Evolutionary conservation across 371 early-diverging fungal genomes (phyloP), one percentile per base, ranked within the genome.

Genomic region (Mortierella sp.): DNA sequence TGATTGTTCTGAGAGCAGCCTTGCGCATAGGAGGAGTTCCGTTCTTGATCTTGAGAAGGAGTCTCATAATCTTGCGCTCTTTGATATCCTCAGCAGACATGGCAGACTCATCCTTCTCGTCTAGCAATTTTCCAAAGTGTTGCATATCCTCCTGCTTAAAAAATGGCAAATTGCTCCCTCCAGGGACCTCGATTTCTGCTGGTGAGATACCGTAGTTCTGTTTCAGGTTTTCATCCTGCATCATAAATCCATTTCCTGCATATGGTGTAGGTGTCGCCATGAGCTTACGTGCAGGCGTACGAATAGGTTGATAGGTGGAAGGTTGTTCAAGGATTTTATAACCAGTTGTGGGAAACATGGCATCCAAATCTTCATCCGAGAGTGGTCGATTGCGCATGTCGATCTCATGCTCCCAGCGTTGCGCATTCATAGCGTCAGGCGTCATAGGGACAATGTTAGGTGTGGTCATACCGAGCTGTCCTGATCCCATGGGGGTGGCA

Each of bases 81-180:
- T 95, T 96, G 62, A 94, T 83, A 72, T 98, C 99, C 43, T 95
- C 97, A 2, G 93, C 86, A 4, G 93, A 88, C 86, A 98, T 83
- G 47, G 89, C 86, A n/a, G 88, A 86, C 64, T 98, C 98, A 70
- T 94, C 94, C 61, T 92, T 87, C 31, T 95, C 93, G 40, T 95
- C 95, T 54, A 98, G 75, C 43, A 99, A 83, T 82, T 94, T 96
- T 53, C 96, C 97, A 84, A 99, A 99, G 73, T 95, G 94, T 83
- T 98, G 96, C 94, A 96, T 93, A 84, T 99, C 99, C 73, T 97
- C 98, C 53, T 93, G 94, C 84, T 96, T 98, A 85, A 99, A 95
- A 75, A 94, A 95, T 5, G 97, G 96, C n/a, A 99, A 87, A 13
- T 89, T 87, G 0, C 93, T 96, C 13, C 97, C 91, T 32, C 98